These are phyloP conservation scores for Paraphaeosphaeria minitans DNA, from an alignment of 2,329 filamentous ascomycete species.

Conservation along the genomic window DNA sequence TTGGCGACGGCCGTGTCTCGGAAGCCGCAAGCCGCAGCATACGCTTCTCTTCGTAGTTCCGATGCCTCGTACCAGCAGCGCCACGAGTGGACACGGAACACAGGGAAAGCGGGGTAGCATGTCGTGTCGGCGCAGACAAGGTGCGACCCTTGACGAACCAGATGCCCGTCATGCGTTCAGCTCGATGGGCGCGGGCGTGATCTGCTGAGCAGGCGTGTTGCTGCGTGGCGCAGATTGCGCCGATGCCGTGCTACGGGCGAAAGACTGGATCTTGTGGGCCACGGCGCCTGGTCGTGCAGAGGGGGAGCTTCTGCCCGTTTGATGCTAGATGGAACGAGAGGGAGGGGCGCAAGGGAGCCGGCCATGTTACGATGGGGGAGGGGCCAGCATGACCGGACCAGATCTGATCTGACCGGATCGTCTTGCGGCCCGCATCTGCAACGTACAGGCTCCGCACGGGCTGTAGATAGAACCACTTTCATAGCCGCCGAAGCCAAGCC, in stretches of 20 bases:
- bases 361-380: background rate
- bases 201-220: background rate
- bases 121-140: background rate
- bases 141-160: constrained; percentile 11
- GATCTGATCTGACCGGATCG: background rate
- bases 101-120: constrained; percentile 14
- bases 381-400: background rate
- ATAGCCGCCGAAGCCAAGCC: background rate
- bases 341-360: constrained; percentile 2
- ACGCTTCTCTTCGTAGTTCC: background rate
- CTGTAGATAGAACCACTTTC: background rate
- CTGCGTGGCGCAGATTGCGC: constrained; percentile 4
- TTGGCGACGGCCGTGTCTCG: background rate
- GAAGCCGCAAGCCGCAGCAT: background rate
- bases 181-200: background rate
- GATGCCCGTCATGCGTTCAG: constrained; percentile 10
- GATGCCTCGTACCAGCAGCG: constrained; percentile 2
- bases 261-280: background rate
- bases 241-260: constrained; percentile 6
- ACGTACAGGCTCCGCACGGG: background rate
- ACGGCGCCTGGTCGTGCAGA: constrained; percentile 2
- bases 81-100: constrained; percentile 5
- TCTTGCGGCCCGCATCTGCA: background rate
- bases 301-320: background rate
- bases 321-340: background rate